Percentiles rank a stretch among this genome's conserved stretches.
phyloP scores from a whole-genome alignment of 257 asterid species.

The Jacaranda mimosifolia region DNA sequence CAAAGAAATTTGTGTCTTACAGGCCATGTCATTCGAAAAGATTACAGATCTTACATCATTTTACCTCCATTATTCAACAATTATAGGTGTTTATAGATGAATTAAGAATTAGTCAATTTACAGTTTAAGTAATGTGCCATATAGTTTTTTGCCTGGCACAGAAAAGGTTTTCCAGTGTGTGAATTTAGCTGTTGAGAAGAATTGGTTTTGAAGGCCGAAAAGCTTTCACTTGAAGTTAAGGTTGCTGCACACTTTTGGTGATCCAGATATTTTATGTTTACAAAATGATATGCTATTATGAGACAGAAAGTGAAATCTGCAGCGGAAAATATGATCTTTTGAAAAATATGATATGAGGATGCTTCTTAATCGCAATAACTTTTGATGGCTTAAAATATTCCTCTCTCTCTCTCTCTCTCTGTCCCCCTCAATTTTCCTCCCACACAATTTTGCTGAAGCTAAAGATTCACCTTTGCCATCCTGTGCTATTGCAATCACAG shows the following conservation, averaged over 20 bases:
- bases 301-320: neutral
- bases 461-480: slow-evolving; percentile 3
- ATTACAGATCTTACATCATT: neutral
- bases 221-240: slow-evolving; percentile 13
- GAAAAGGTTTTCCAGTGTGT: neutral
- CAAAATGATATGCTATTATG: slow-evolving; percentile 15
- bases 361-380: slow-evolving; percentile 17
- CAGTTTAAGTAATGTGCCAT: neutral
- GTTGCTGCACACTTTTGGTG: slow-evolving; percentile 10
- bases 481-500: neutral
- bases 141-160: neutral
- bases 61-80: slow-evolving; percentile 2
- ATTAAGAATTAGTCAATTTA: neutral
- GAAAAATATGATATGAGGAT: neutral
- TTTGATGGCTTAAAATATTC: slow-evolving; percentile 11
- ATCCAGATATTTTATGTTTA: slow-evolving; percentile 17
- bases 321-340: slow-evolving; percentile 9
- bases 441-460: neutral
- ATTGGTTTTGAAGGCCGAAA: slow-evolving; percentile 10
- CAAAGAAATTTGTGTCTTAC: neutral
- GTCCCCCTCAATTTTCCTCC: neutral
- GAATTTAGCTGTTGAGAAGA: neutral
- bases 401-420: neutral
- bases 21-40: slow-evolving; percentile 9
- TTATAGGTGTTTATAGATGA: slow-evolving; percentile 19